phyloP scores from a whole-genome alignment of 2,329 filamentous ascomycete genomes.

The Claviceps sp. region DNA sequence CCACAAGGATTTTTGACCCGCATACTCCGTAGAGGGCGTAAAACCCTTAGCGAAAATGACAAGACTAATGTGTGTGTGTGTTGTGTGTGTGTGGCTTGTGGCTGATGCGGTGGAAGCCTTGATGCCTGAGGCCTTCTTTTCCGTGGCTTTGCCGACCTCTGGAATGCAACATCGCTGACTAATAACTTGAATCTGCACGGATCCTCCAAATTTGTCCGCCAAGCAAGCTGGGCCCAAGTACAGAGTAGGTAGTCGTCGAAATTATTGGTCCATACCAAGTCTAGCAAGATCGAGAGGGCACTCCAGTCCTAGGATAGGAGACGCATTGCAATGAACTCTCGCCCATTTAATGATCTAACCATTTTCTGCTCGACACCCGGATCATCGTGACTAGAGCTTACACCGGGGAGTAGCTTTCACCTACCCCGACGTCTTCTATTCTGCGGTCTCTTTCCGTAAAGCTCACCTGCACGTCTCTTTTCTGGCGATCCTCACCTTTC shows the following conservation, averaged over 20 bases:
- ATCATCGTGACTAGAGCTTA: background rate
- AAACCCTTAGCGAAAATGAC: slow-evolving; percentile 21
- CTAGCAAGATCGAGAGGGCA: background rate
- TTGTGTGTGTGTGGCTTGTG: background rate
- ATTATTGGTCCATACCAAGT: background rate
- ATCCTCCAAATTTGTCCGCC: background rate
- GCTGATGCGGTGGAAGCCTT: background rate
- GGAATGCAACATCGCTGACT: background rate
- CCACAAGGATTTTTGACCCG: slow-evolving; percentile 21
- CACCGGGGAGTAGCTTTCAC: background rate
- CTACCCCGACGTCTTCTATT: background rate
- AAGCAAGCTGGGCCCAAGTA: background rate
- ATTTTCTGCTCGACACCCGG: background rate
- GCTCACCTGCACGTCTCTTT: background rate
- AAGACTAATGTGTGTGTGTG: background rate
- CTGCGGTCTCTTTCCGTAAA: background rate
- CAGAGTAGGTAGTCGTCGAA: background rate
- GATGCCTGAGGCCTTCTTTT: background rate
- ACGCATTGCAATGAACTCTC: slow-evolving; percentile 7
- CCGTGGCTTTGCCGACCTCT: background rate
- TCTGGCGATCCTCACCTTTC: background rate
- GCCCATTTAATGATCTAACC: background rate
- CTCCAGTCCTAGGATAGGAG: slow-evolving; percentile 7
- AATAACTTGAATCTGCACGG: background rate
- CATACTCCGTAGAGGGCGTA: slow-evolving; percentile 17